Evolutionary conservation across 805 yeast species (phyloP).

Genomic region (Candida takata): DNA sequence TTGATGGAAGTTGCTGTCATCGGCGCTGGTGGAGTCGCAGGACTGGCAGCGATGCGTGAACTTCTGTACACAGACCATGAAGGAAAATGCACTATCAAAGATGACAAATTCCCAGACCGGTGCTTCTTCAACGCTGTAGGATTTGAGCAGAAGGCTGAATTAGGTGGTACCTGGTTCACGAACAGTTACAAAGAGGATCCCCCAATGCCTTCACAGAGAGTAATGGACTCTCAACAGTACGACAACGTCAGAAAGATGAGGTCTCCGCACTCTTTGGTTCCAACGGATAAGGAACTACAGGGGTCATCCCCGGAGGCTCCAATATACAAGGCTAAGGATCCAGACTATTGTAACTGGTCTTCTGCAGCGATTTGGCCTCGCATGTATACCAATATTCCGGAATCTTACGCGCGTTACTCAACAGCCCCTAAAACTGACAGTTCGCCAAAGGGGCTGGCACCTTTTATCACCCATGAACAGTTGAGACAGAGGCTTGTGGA

Average conservation of each 20-base stretch:
- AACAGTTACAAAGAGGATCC: constrained; percentile 18
- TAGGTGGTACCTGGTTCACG: constrained; percentile 43
- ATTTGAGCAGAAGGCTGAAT: constrained; percentile 34
- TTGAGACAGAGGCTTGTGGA: constrained; percentile 23
- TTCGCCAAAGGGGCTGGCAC: constrained; percentile 20
- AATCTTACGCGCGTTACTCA: constrained; percentile 30
- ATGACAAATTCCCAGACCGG: constrained; percentile 7
- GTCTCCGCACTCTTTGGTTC: constrained; percentile 10
- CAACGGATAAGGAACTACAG: constrained; percentile 15
- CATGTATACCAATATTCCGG: constrained; percentile 34
- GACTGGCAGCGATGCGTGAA: constrained; percentile 30
- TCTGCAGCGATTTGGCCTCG: constrained; percentile 29
- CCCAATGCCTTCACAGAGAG: constrained; percentile 22
- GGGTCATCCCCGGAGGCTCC: constrained; percentile 16
- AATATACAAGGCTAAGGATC: constrained; percentile 18
- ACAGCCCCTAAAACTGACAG: constrained; percentile 24
- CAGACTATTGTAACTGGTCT: constrained; percentile 32
- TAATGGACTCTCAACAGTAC: constrained; percentile 28
- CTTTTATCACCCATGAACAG: constrained; percentile 33
- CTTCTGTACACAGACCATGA: constrained; percentile 23
- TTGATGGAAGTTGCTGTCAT: constrained; percentile 30
- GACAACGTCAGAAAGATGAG: constrained; percentile 27
- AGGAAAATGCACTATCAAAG: constrained; percentile 17
- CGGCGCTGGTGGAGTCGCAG: constrained; percentile 36
- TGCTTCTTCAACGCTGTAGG: constrained; percentile 30